Evolutionary conservation across 2,329 filamentous ascomycete species (phyloP), one percentile per base, ranked within the genome.

Genomic region (Hymenoscyphus salicellus): DNA sequence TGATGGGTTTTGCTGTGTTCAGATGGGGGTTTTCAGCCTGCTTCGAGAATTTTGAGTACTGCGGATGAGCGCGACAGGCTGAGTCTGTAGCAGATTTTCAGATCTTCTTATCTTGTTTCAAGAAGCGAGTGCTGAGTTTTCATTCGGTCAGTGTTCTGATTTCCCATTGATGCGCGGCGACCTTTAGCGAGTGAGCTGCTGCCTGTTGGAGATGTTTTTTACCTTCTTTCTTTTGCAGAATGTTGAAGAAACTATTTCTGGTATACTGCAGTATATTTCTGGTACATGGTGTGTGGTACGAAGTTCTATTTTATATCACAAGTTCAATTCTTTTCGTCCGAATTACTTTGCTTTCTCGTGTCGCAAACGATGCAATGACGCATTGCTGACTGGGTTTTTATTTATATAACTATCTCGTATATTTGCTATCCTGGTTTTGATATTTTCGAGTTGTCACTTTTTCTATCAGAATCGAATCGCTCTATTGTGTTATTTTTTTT

Each of bases 31-130:
- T 26, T 23, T 23, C 46, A 52, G 46, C 46, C 46, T 23, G 46
- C 46, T 52, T 52, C 20, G 10, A 52, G 8, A 26, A 26, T 26
- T 52, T 26, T 52, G n/a, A 49, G n/a, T 49, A 14, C 20, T 52
- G 46, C 46, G 20, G 20, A 26, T 26, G 46, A 52, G n/a, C 11
- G n/a, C n/a, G 43, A 23, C 20, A 52, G 46, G 46, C 46, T 14
- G 46, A 52, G n/a, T 26, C 20, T 16, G 46, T 52, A 26, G 14
- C 46, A 52, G 46, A 23, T 52, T 28, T 23, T 52, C 20, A 14
- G 46, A 52, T 52, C 46, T 52, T 23, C 20, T 52, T 26, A 20
- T 52, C 46, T 52, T 52, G 46, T 52, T 52, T 52, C 46, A 52
- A 26, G n/a, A 14, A 8, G n/a, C 20, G 43, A 49, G 20, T 23